Percentiles rank a stretch among this genome's conserved stretches.
Evolutionary conservation across 1,139 yeast species (phyloP).

Genomic region (Yarrowia galli): DNA sequence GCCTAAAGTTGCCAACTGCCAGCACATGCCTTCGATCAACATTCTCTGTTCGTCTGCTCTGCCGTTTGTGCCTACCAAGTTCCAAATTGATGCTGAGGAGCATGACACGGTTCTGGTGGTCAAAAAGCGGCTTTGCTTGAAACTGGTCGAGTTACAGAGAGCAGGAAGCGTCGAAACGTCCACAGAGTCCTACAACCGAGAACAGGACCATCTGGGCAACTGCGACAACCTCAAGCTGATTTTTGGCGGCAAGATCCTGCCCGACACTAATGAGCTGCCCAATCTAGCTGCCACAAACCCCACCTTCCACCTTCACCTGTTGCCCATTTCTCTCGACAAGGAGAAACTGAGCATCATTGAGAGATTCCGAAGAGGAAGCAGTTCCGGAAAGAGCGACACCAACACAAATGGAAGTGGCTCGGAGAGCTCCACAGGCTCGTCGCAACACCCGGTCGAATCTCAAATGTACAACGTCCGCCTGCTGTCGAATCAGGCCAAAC

Average conservation of each 20-base stretch:
- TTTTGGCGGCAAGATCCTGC: constrained; percentile 33
- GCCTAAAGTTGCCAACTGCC: constrained; percentile 31
- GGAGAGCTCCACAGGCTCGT: no score
- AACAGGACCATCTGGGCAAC: constrained; percentile 28
- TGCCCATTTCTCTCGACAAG: constrained; percentile 18
- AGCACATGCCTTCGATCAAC: constrained; percentile 37
- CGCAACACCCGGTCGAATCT: neutral
- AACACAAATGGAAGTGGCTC: neutral
- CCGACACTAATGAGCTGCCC: constrained; percentile 10
- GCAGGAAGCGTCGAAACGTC: constrained; percentile 24
- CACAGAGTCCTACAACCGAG: constrained; percentile 25
- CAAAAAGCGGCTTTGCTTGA: constrained; percentile 12
- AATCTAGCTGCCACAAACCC: constrained; percentile 14
- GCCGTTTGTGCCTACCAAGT: constrained; percentile 33
- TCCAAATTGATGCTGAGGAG: constrained; percentile 29
- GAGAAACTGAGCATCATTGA: constrained; percentile 20
- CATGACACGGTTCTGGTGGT: constrained; percentile 20
- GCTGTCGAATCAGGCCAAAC: constrained; percentile 9
- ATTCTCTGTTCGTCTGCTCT: constrained; percentile 35
- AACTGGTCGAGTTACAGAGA: constrained; percentile 23
- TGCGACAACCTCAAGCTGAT: constrained; percentile 24
- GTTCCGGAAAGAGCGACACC: neutral
- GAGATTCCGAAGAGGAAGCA: constrained; percentile 6
- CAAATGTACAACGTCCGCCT: constrained; percentile 9
- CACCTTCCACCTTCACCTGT: constrained; percentile 24